Evolutionary conservation across 2,329 filamentous ascomycete genomes (phyloP), one percentile per base, ranked within the genome.

Genomic region (Emmonsiellopsis sp.): DNA sequence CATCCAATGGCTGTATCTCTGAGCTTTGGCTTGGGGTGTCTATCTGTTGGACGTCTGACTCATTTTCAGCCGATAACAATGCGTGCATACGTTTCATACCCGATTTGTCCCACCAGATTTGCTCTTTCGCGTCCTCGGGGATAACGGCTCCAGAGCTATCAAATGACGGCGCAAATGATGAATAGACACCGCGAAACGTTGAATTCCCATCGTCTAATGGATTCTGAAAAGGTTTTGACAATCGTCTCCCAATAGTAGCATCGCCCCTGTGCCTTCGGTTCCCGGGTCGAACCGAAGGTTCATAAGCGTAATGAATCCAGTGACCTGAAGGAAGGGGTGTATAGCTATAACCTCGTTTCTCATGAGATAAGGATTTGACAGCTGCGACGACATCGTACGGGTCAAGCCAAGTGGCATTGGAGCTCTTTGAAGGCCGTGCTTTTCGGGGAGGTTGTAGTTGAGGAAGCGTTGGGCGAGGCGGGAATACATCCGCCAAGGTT

Each of bases 101-200:
- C 50, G 66, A 62, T 57, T 70, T 69, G 31, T 64, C 66, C 73
- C 73, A 77, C 73, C 74, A 77, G n/a, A 71, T 60, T 51, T 71
- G 59, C 48, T 71, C 65, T 50, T 74, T 74, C 4, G 68, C 64
- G 55, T 72, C 65, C n/a, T 63, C 62, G 38, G 73, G 66, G n/a
- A 76, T 57, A 43, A 76, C 60, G 11, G 73, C 67, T 1, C 65
- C 67, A 7, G 71, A 69, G 56, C 73, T 76, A 56, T 77, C 75
- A 53, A 68, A 71, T 26, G 67, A 68, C 7, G 75, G 75, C 3
- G 73, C 75, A 65, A 77, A 77, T 9, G 74, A 76, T 3, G 74
- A 76, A 57, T 75, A 77, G 16, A 71, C 70, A 34, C 72, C 68
- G 46, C 70, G 70, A 48, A 74, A 68, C 34, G 71, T 55, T 48